Base-by-base conservation (phyloP, 306 rosid genomes). In the Cucurbita ficifolia region DNA sequence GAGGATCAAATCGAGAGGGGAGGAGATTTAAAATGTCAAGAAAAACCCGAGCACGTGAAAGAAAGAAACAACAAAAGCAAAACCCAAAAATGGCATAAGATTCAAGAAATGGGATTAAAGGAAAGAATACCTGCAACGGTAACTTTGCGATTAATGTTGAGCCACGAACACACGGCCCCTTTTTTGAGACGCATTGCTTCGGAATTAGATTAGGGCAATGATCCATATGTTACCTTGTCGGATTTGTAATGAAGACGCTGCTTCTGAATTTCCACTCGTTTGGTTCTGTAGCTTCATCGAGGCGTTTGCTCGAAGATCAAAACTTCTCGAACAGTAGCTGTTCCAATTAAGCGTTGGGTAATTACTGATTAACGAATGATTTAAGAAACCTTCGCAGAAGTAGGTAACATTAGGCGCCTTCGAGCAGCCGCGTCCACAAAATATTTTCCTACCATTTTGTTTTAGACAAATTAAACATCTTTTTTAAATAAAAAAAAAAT, bases 61-160 rank as follows among this genome's bases (percentile, higher is more conserved):
- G 56, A 49, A 70, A 49, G 58, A 62, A n/a, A 10, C 6, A 40
- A 10, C 2, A 18, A 18, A 63, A 70, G 59, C 19, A 48, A 70
- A 49, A 58, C 38, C 24, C 16, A 43, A 16, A 48, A 3, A 3
- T 17, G 74, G 59, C 5, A 70, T 69, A 48, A 49, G 74, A 70
- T 49, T 49, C 58, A 70, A 70, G 74, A 52, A 70, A 68, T 48
- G 74, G 59, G 7, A 9, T 48, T 48, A 49, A 70, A 70, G 74
- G 24, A 70, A 70, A 70, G 74, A 70, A 70, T 70, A 70, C 74
- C 74, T 33, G 19, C 14, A 49, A 49, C 19, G n/a, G 24, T 24
- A 68, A 46, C 55, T 68, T 68, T 46, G 12, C 5, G 40, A 68
- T 21, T 12, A 6, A 13, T 43, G 19, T 68, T 43, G n/a, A 65